These are phyloP conservation scores for Lophiostoma macrostomum DNA, from an alignment of 495 filamentous ascomycete genomes.

Conservation along the genomic window DNA sequence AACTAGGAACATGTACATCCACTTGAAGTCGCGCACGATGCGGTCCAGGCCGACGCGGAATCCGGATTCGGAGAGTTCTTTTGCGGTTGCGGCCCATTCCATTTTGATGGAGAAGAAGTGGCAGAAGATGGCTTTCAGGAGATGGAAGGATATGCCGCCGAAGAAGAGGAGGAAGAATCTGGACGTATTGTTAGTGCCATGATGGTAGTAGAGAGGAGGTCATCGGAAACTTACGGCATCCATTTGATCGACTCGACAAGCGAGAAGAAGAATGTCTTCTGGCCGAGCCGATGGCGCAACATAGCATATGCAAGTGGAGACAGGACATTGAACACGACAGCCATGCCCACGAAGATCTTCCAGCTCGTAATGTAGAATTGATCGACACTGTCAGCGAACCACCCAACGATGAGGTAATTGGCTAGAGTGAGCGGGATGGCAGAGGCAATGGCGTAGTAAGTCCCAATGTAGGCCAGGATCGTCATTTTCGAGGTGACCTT, in stretches of 20 bases:
- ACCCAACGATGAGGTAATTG: constrained; percentile 50
- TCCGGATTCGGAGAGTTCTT: constrained; percentile 48
- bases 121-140: constrained; percentile 62
- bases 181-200: neutral
- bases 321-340: constrained; percentile 68
- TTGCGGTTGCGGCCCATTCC: constrained; percentile 68
- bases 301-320: constrained; percentile 63
- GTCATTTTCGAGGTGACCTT: constrained; percentile 36
- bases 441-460: constrained; percentile 46
- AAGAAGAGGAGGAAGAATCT: constrained; percentile 64
- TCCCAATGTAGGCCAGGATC: constrained; percentile 37
- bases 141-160: constrained; percentile 66
- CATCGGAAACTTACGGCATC: constrained; percentile 48
- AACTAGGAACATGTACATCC: constrained; percentile 40
- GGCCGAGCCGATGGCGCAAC: constrained; percentile 65
- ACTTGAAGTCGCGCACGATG: constrained; percentile 42
- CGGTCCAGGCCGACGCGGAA: constrained; percentile 37
- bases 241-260: constrained; percentile 71
- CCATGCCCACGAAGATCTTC: constrained; percentile 73
- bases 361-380: constrained; percentile 74
- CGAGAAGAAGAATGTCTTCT: constrained; percentile 44
- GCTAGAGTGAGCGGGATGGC: constrained; percentile 39
- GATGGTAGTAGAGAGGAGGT: neutral
- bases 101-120: constrained; percentile 74
- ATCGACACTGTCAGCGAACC: constrained; percentile 70